Conservation (phyloP, 169 alveolate genomes). For the Besnoitia besnoiti region DNA sequence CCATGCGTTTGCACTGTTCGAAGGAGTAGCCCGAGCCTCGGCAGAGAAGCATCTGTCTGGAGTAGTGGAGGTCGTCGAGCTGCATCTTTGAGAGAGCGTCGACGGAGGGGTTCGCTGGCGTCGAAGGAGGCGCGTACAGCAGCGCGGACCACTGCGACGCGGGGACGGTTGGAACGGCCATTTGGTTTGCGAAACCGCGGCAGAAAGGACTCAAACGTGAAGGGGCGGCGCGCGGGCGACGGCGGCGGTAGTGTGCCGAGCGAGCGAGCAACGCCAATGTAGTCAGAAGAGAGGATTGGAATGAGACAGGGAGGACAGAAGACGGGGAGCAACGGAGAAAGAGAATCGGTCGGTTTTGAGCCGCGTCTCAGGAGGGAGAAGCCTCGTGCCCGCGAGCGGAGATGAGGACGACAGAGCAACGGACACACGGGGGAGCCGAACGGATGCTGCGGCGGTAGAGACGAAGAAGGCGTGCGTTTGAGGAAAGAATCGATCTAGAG, state of each 20-base stretch:
- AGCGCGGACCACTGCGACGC: slow-evolving; percentile 32
- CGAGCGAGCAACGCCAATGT: not conserved
- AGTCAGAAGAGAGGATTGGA: not conserved
- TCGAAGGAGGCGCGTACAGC: not conserved
- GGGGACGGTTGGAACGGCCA: slow-evolving; percentile 27
- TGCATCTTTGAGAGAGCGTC: slow-evolving; percentile 19
- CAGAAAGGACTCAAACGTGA: not conserved
- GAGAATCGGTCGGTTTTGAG: no score
- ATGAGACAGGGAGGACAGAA: not conserved
- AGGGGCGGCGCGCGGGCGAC: not conserved
- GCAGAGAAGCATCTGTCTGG: slow-evolving; percentile 42
- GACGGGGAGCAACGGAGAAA: no score
- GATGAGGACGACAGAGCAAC: no score
- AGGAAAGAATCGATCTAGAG: no score
- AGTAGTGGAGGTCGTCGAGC: slow-evolving; percentile 22
- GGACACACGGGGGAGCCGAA: no score
- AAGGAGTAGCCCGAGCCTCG: slow-evolving; percentile 28
- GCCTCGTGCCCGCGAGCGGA: no score
- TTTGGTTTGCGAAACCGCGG: not conserved
- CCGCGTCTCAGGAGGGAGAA: no score
- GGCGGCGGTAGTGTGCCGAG: not conserved
- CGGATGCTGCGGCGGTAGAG: no score
- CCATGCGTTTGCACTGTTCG: not conserved
- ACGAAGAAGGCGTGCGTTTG: no score
- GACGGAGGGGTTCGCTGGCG: slow-evolving; percentile 12